Conservation (phyloP, 305 asterid genomes). For the Stenogyne calaminthoides region DNA sequence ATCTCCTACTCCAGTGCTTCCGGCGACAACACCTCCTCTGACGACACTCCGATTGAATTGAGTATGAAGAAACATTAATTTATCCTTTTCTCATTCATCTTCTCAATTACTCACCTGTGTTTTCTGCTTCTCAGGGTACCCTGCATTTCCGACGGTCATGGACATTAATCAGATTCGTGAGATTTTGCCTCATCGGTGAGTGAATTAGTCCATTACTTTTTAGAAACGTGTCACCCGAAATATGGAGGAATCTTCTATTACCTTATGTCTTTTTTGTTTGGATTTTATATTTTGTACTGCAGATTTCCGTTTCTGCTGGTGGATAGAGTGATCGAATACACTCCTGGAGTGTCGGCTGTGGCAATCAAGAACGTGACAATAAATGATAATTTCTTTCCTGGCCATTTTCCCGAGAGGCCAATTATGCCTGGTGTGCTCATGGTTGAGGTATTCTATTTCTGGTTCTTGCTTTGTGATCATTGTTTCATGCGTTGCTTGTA, state of each 20-base stretch:
- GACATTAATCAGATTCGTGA: constrained; percentile 89
- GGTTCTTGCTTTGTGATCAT: not conserved
- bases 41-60: constrained; percentile 74
- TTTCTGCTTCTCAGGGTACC: constrained; percentile 54
- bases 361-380: constrained; percentile 91
- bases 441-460: constrained; percentile 68
- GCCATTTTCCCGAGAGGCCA: constrained; percentile 94
- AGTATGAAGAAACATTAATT: constrained; percentile 41
- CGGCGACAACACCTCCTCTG: constrained; percentile 31
- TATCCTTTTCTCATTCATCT: not conserved
- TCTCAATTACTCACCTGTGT: not conserved
- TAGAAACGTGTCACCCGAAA: too few species aligned
- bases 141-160: constrained; percentile 84
- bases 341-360: constrained; percentile 85
- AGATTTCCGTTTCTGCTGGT: constrained; percentile 89
- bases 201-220: constrained; percentile 10
- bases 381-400: constrained; percentile 87
- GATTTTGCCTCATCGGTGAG: constrained; percentile 81
- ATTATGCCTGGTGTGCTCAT: constrained; percentile 96
- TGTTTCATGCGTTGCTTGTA: not conserved
- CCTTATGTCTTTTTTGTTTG: not conserved
- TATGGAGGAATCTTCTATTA: not conserved
- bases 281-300: constrained; percentile 25
- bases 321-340: constrained; percentile 88
- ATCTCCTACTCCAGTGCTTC: constrained; percentile 43